Percentiles rank a stretch among this genome's conserved stretches.
Conservation (phyloP, 805 yeast species). For the Barnettozyma sp. region DNA sequence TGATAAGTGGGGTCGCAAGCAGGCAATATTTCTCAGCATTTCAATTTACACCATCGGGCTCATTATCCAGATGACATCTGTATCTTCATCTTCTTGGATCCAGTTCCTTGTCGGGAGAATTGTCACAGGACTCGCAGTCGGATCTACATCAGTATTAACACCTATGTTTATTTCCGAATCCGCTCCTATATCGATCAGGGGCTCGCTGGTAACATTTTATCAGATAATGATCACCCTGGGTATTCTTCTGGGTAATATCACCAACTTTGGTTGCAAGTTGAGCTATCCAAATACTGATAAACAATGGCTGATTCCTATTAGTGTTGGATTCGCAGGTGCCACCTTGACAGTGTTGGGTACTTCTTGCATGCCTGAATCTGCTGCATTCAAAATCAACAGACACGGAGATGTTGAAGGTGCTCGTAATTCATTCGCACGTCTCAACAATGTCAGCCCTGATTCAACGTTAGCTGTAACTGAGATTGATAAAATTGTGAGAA, state of each 20-base stretch:
- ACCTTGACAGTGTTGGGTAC: conserved; percentile 37
- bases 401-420: conserved; percentile 44
- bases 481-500: conserved; percentile 40
- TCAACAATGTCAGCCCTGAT: conserved; percentile 43
- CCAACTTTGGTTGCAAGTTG: conserved; percentile 51
- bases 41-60: conserved; percentile 55
- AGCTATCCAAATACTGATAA: conserved; percentile 37
- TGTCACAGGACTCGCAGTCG: conserved; percentile 71
- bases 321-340: conserved; percentile 39
- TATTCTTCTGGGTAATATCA: conserved; percentile 65
- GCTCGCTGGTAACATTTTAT: conserved; percentile 63
- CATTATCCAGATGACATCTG: conserved; percentile 50
- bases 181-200: conserved; percentile 63
- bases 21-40: conserved; percentile 47
- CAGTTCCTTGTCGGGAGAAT: conserved; percentile 60
- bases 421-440: conserved; percentile 41
- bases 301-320: conserved; percentile 66
- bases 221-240: conserved; percentile 67
- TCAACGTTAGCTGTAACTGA: conserved; percentile 41
- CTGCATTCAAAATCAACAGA: conserved; percentile 44
- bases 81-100: conserved; percentile 39
- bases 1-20: conserved; percentile 55
- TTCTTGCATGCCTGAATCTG: conserved; percentile 60
- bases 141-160: conserved; percentile 66
- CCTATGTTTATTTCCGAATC: conserved; percentile 69